These are phyloP conservation scores for Phytophthora citrophthora DNA, from an alignment of 352 stramenopile genomes.

Conservation along the genomic window DNA sequence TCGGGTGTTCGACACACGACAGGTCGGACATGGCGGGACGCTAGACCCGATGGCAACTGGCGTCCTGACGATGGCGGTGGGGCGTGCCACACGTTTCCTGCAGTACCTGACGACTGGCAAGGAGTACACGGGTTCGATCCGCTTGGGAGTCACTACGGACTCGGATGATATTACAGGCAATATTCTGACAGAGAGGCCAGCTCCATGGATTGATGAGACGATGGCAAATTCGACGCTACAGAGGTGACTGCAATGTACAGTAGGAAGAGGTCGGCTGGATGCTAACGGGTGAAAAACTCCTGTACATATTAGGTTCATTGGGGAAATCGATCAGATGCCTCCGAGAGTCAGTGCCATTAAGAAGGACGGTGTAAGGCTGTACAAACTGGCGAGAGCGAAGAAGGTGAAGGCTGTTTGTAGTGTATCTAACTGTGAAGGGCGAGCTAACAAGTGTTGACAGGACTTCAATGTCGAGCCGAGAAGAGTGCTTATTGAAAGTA, in stretches of 20 bases:
- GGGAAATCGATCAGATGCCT: conserved; percentile 76
- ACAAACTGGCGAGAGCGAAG: conserved; percentile 73
- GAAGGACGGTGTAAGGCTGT: conserved; percentile 76
- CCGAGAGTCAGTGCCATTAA: conserved; percentile 85
- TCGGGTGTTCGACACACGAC: conserved; percentile 72
- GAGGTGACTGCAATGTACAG: conserved; percentile 33
- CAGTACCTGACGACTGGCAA: conserved; percentile 76
- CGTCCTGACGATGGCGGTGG: conserved; percentile 82
- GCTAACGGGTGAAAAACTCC: conserved; percentile 8
- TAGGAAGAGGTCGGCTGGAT: background rate
- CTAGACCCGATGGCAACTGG: conserved; percentile 91
- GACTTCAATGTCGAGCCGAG: conserved; percentile 66
- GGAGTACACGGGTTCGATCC: conserved; percentile 76
- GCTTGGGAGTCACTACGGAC: conserved; percentile 80
- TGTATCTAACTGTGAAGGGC: too few species aligned
- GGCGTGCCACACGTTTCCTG: conserved; percentile 84
- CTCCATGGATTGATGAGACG: conserved; percentile 60
- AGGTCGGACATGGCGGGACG: conserved; percentile 84
- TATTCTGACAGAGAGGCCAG: conserved; percentile 54
- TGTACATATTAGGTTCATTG: conserved; percentile 64
- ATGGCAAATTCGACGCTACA: conserved; percentile 45
- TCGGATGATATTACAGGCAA: conserved; percentile 85
- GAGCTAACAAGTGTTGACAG: conserved; percentile 28
- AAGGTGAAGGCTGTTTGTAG: conserved; percentile 30
- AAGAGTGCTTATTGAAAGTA: conserved; percentile 66